A percentile compares a stretch with the other conserved stretches of the same genome.
phyloP scores from a whole-genome alignment of 495 filamentous ascomycete species.

The Trichoderma virens region DNA sequence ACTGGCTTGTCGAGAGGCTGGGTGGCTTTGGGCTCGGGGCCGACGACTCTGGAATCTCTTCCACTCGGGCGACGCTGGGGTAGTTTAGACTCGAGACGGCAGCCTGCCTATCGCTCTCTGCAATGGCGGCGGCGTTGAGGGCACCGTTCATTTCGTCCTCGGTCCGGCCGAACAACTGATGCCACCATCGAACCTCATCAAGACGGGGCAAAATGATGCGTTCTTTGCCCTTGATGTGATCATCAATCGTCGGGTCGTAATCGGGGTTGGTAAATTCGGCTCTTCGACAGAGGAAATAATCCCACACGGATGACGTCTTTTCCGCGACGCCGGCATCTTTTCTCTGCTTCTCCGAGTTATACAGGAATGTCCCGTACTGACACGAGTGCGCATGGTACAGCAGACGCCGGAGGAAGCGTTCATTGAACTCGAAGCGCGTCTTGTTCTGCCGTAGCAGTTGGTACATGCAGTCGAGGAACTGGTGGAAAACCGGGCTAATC shows the following conservation, averaged over 20 bases:
- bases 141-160: slow-evolving; percentile 90
- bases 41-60: slow-evolving; percentile 7
- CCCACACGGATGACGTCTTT: slow-evolving; percentile 86
- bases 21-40: slow-evolving; percentile 28
- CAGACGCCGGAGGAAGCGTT: slow-evolving; percentile 82
- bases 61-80: background rate
- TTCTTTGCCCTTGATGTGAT: slow-evolving; percentile 67
- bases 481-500: slow-evolving; percentile 94
- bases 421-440: slow-evolving; percentile 92
- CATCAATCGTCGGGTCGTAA: slow-evolving; percentile 72
- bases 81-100: slow-evolving; percentile 1
- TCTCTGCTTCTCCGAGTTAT: slow-evolving; percentile 88
- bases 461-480: slow-evolving; percentile 93
- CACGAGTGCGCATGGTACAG: slow-evolving; percentile 94
- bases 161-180: slow-evolving; percentile 72
- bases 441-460: slow-evolving; percentile 85
- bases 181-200: slow-evolving; percentile 78
- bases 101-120: slow-evolving; percentile 21
- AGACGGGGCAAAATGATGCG: slow-evolving; percentile 72
- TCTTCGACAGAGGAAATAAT: slow-evolving; percentile 77
- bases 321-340: slow-evolving; percentile 62
- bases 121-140: slow-evolving; percentile 32
- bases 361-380: slow-evolving; percentile 95
- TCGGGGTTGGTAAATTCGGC: slow-evolving; percentile 72
- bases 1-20: slow-evolving; percentile 27